Evolutionary conservation across 2,329 filamentous ascomycete genomes (phyloP).

Genomic region (Trichothecium roseum): DNA sequence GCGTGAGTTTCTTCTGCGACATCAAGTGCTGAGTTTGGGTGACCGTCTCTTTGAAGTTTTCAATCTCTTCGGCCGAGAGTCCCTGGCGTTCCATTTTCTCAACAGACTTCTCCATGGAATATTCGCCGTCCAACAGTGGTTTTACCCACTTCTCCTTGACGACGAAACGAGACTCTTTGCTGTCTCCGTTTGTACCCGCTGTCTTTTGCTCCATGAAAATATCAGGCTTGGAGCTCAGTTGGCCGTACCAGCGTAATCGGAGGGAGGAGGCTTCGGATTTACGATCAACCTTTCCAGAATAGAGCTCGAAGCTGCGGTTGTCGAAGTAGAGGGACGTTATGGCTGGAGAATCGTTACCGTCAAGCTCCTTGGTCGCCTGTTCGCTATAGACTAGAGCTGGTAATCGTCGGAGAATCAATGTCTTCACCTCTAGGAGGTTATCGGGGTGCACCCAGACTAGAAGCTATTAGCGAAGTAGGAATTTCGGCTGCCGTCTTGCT

Average conservation of each 20-base stretch:
- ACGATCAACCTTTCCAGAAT: constrained; percentile 73
- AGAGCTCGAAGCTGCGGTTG: constrained; percentile 74
- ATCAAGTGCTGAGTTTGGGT: constrained; percentile 73
- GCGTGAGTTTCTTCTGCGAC: constrained; percentile 65
- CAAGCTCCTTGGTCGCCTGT: constrained; percentile 70
- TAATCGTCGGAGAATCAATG: constrained; percentile 79
- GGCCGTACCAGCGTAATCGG: constrained; percentile 84
- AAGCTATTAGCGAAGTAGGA: constrained; percentile 16
- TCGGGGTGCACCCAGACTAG: constrained; percentile 90
- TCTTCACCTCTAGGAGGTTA: constrained; percentile 95
- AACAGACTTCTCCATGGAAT: constrained; percentile 84
- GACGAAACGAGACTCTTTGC: constrained; percentile 67
- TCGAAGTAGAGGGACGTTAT: constrained; percentile 97
- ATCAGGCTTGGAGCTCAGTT: constrained; percentile 66
- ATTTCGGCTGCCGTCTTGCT: constrained; percentile 5
- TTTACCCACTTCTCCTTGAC: constrained; percentile 95
- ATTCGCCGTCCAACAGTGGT: constrained; percentile 75
- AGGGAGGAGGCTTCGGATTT: constrained; percentile 69
- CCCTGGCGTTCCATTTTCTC: constrained; percentile 77
- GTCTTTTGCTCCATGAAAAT: constrained; percentile 86
- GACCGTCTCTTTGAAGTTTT: constrained; percentile 61
- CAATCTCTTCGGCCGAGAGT: constrained; percentile 53
- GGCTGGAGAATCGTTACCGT: constrained; percentile 73
- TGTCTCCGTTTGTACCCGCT: constrained; percentile 64
- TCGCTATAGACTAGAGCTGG: constrained; percentile 91